Percentiles rank a stretch among this genome's conserved stretches.
phyloP scores from a whole-genome alignment of 2,329 filamentous ascomycete species.

The Grosmannia serpens region DNA sequence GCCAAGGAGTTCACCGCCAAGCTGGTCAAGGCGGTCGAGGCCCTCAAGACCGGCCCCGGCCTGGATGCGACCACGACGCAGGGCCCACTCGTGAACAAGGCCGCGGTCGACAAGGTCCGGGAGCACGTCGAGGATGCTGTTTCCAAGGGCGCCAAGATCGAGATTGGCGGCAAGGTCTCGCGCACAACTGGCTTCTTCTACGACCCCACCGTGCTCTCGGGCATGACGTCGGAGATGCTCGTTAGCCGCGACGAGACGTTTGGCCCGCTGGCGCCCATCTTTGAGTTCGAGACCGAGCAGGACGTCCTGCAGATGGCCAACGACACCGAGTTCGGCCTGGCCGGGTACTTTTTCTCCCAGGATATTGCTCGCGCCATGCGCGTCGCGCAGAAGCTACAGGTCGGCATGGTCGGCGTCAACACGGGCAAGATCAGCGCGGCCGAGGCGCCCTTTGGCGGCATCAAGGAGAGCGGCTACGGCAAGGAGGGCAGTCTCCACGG shows the following conservation, averaged over 20 bases:
- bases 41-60: conserved; percentile 7
- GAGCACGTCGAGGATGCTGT: conserved; percentile 12
- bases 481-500: conserved; percentile 20
- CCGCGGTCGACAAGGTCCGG: conserved; percentile 11
- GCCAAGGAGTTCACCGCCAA: conserved; percentile 11
- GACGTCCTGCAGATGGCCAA: conserved; percentile 24
- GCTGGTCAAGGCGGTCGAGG: conserved; percentile 9
- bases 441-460: conserved; percentile 23
- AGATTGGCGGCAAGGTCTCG: conserved; percentile 34
- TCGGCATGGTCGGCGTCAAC: conserved; percentile 52
- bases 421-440: conserved; percentile 22
- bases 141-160: conserved; percentile 12
- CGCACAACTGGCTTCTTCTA: conserved; percentile 51
- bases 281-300: conserved; percentile 19
- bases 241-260: conserved; percentile 13
- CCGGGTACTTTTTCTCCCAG: conserved; percentile 17
- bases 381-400: conserved; percentile 39
- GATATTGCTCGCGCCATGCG: conserved; percentile 21
- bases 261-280: conserved; percentile 12
- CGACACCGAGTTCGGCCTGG: conserved; percentile 21
- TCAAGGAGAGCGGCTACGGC: conserved; percentile 25
- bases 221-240: conserved; percentile 17
- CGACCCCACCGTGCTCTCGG: conserved; percentile 58
- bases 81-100: conserved; percentile 12
- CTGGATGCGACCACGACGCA: conserved; percentile 8